Conservation (phyloP, 805 yeast species). For the Starmerella sp. region DNA sequence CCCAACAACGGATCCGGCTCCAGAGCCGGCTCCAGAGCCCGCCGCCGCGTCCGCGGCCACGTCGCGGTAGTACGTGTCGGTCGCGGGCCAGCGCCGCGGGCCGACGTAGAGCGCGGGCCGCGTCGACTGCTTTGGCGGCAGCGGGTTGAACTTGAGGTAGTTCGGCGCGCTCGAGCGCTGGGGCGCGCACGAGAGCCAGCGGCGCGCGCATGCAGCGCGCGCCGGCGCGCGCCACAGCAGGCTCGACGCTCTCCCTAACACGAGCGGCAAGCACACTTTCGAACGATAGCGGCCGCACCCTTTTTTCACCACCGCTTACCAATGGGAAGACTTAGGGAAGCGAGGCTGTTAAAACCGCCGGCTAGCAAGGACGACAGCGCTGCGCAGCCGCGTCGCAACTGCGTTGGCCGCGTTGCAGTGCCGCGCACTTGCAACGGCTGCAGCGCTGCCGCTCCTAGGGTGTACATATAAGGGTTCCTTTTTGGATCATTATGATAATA, state of each 20-base stretch:
- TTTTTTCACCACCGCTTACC: background rate
- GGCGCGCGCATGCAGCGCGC: background rate
- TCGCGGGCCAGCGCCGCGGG: constrained; percentile 16
- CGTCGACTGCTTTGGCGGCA: constrained; percentile 10
- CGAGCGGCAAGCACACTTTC: constrained; percentile 1
- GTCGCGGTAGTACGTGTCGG: constrained; percentile 14
- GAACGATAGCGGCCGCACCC: background rate
- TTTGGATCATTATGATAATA: constrained; percentile 11
- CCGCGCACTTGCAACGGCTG: no score
- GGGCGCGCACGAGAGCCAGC: background rate
- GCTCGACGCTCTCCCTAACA: background rate
- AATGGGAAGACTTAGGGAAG: background rate
- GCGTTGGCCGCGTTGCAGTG: no score
- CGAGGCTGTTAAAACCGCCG: no score
- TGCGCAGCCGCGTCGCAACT: no score
- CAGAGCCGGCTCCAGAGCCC: background rate
- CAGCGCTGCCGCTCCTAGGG: background rate
- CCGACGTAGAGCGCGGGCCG: constrained; percentile 14
- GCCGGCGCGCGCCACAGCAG: background rate
- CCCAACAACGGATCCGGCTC: no score
- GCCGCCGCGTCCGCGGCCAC: background rate
- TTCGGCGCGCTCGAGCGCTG: background rate
- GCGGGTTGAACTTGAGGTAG: constrained; percentile 17
- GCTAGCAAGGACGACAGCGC: no score
- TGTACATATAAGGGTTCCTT: background rate